Conservation (phyloP, 345 rosid genomes). For the Psidium guajava region DNA sequence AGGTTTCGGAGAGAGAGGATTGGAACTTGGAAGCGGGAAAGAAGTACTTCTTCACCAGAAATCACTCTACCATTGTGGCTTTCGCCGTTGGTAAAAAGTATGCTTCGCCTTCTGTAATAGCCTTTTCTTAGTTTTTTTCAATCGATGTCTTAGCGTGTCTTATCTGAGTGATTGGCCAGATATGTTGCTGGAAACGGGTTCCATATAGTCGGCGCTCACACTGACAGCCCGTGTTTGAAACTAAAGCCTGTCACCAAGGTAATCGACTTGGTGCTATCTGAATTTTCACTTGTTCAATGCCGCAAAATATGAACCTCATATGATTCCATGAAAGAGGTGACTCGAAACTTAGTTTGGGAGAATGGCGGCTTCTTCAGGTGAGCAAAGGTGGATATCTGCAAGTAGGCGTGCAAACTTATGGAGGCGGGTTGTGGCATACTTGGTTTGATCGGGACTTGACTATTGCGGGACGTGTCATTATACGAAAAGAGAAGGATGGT, state of each 20-base stretch:
- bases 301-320: not conserved
- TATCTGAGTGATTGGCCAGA: slow-evolving; percentile 13
- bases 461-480: slow-evolving; percentile 77
- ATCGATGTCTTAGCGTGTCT: not conserved
- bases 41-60: slow-evolving; percentile 83
- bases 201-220: slow-evolving; percentile 79
- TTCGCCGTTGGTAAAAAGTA: slow-evolving; percentile 89
- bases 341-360: not conserved
- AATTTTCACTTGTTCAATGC: not conserved
- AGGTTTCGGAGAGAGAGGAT: slow-evolving; percentile 67
- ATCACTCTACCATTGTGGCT: slow-evolving; percentile 83
- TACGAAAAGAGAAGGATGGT: slow-evolving; percentile 49
- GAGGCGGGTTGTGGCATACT: slow-evolving; percentile 94
- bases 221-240: slow-evolving; percentile 94
- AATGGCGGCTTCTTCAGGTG: slow-evolving; percentile 32
- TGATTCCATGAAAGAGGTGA: not conserved
- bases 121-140: not conserved
- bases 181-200: slow-evolving; percentile 93
- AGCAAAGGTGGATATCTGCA: slow-evolving; percentile 69
- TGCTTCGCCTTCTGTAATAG: not conserved
- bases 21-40: slow-evolving; percentile 81
- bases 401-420: slow-evolving; percentile 89
- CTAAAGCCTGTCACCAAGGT: slow-evolving; percentile 95
- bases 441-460: slow-evolving; percentile 99
- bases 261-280: not conserved